Percentiles rank a stretch among this genome's conserved stretches.
Evolutionary conservation across 345 rosid genomes (phyloP).

Genomic region (Nephelium lappaceum): DNA sequence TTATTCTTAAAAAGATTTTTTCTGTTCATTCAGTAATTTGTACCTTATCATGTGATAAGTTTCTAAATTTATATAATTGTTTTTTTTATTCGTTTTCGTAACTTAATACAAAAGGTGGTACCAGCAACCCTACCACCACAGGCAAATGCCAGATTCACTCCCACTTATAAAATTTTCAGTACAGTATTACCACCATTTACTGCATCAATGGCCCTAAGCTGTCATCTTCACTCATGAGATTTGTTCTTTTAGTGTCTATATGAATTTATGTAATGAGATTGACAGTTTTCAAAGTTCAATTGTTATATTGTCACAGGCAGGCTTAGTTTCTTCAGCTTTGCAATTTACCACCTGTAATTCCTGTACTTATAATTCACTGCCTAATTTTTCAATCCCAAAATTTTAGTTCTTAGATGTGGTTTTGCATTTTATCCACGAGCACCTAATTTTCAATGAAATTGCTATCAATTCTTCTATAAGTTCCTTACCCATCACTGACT

Average conservation of each 20-base stretch:
- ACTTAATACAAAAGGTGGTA: neutral
- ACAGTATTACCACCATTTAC: neutral
- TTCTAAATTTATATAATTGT: neutral
- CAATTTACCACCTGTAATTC: neutral
- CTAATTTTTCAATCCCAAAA: neutral
- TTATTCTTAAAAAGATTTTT: neutral
- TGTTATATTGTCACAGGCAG: neutral
- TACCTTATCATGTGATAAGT: neutral
- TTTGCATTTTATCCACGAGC: neutral
- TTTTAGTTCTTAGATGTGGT: neutral
- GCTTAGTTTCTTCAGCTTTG: neutral
- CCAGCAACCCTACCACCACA: neutral
- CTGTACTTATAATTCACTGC: neutral
- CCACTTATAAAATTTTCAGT: neutral
- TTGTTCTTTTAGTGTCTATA: neutral
- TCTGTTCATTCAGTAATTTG: neutral
- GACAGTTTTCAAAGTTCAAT: neutral
- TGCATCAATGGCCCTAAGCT: neutral
- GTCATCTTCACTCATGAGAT: neutral
- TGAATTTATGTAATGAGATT: neutral
- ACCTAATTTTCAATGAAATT: neutral
- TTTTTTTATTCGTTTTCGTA: neutral
- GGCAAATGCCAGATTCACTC: neutral
- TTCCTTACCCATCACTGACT: neutral
- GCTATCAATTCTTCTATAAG: neutral